Conservation (phyloP, 2,329 filamentous ascomycete genomes). For the Apiospora koreana region DNA sequence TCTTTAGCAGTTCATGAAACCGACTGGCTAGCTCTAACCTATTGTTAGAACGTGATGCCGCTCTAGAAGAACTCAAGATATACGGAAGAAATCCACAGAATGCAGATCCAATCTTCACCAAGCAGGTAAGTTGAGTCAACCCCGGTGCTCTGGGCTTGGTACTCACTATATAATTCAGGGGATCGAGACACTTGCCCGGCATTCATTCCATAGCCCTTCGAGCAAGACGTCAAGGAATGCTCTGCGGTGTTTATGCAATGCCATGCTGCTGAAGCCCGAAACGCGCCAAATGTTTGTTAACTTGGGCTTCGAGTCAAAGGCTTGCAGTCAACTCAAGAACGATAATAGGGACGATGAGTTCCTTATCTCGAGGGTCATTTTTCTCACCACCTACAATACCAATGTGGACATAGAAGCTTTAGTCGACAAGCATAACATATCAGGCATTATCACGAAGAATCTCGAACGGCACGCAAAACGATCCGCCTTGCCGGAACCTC, state of each 20-base stretch:
- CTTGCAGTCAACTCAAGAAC: constrained; percentile 70
- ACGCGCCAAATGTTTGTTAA: constrained; percentile 75
- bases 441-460: constrained; percentile 68
- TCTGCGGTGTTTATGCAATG: constrained; percentile 82
- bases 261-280: constrained; percentile 68
- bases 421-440: constrained; percentile 66
- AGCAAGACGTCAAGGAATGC: constrained; percentile 70
- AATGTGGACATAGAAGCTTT: constrained; percentile 66
- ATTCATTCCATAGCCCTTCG: constrained; percentile 71
- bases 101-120: constrained; percentile 83
- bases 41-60: constrained; percentile 59
- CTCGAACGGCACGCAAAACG: constrained; percentile 67
- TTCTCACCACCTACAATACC: constrained; percentile 77
- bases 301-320: constrained; percentile 65
- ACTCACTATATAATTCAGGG: constrained; percentile 54
- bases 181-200: constrained; percentile 68
- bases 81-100: constrained; percentile 71
- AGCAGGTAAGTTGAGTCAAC: constrained; percentile 53
- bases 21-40: constrained; percentile 18
- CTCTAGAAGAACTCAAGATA: constrained; percentile 72
- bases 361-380: constrained; percentile 74
- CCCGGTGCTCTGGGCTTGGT: neutral
- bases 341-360: constrained; percentile 85
- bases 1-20: constrained; percentile 15
- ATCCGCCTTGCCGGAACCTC: constrained; percentile 31